A percentile compares a stretch with the other conserved stretches of the same genome.
Evolutionary conservation across 306 rosid species (phyloP).

Genomic region (Corylus americana): DNA sequence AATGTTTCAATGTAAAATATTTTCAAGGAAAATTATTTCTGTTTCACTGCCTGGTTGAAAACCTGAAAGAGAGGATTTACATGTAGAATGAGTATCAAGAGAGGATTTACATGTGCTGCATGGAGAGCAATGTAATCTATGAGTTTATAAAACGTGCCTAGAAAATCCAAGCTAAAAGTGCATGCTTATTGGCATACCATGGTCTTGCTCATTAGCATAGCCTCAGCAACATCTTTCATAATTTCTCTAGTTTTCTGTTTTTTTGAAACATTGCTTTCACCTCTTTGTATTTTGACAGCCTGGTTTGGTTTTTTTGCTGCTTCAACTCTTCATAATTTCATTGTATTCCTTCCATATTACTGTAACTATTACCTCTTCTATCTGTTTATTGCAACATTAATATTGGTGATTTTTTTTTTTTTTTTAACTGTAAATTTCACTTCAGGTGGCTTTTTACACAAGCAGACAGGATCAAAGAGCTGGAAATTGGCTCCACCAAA

Average conservation of each 20-base stretch:
- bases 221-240: background rate
- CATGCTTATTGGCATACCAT: background rate
- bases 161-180: background rate
- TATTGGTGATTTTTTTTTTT: conserved; percentile 1
- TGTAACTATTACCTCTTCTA: conserved; percentile 3
- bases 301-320: conserved; percentile 7
- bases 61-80: too few relatives aligned
- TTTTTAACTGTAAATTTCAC: conserved; percentile 29
- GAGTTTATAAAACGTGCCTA: background rate
- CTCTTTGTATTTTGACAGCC: conserved; percentile 19
- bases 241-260: background rate
- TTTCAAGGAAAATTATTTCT: too few relatives aligned
- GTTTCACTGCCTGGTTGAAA: too few relatives aligned
- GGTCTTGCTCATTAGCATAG: background rate
- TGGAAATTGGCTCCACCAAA: conserved; percentile 48
- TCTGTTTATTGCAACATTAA: conserved; percentile 19
- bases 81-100: background rate
- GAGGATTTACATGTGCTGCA: background rate
- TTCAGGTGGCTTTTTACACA: conserved; percentile 63
- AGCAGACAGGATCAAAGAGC: conserved; percentile 48
- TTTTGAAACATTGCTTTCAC: background rate
- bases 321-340: conserved; percentile 1
- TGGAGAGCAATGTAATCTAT: background rate
- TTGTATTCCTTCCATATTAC: conserved; percentile 5
- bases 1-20: too few relatives aligned